These are phyloP conservation scores for Mycena chlorophos DNA, from an alignment of 768 basidiomycete species.

Conservation along the genomic window DNA sequence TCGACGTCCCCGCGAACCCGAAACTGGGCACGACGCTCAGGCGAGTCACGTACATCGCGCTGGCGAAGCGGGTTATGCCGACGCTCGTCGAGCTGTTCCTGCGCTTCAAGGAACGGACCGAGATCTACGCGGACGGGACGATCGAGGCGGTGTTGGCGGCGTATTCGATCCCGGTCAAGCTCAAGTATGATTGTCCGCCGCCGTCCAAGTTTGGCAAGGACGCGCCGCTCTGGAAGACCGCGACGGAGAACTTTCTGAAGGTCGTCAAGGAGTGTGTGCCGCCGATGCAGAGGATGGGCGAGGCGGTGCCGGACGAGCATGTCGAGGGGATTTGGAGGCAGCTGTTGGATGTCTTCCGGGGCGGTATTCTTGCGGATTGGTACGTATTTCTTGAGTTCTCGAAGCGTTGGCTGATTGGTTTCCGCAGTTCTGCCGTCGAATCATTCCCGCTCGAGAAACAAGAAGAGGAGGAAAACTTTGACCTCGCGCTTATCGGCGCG, in stretches of 20 bases:
- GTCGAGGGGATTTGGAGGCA: constrained; percentile 86
- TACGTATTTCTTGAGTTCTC: constrained; percentile 35
- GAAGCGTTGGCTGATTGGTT: not conserved
- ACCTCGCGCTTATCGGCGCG: constrained; percentile 73
- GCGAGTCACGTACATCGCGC: constrained; percentile 83
- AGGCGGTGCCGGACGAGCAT: constrained; percentile 62
- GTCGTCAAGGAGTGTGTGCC: constrained; percentile 67
- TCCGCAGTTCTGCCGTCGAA: constrained; percentile 55
- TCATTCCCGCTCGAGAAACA: constrained; percentile 62
- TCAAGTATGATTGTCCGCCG: constrained; percentile 93
- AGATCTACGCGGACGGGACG: constrained; percentile 79
- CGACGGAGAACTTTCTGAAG: constrained; percentile 74
- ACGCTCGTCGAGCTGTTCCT: constrained; percentile 76
- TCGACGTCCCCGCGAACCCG: constrained; percentile 51
- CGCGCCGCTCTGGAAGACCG: constrained; percentile 90
- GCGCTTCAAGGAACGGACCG: constrained; percentile 56
- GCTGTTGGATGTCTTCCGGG: constrained; percentile 76
- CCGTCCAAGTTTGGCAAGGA: constrained; percentile 89
- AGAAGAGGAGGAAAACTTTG: constrained; percentile 82
- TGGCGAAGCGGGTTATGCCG: constrained; percentile 89
- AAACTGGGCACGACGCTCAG: constrained; percentile 50
- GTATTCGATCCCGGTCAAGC: constrained; percentile 86
- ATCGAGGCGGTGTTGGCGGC: constrained; percentile 81
- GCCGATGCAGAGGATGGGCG: constrained; percentile 50
- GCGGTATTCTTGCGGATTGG: constrained; percentile 86